phyloP scores from a whole-genome alignment of 1,284 basidiomycete genomes.

The Hemileia vastatrix region DNA sequence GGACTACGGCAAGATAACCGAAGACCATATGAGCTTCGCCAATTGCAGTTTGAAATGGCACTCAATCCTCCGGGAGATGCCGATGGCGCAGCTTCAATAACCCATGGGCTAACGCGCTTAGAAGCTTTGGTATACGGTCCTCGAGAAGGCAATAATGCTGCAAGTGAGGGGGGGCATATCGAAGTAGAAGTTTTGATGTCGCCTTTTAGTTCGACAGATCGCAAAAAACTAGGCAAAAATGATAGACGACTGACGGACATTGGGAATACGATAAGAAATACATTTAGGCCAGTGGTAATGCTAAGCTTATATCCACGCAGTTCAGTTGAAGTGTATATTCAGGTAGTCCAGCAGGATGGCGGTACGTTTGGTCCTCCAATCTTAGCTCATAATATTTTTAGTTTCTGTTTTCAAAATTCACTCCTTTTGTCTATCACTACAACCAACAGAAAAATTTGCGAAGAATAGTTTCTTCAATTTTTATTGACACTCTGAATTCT shows the following conservation, averaged over 20 bases:
- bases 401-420: background rate
- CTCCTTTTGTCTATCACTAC: background rate
- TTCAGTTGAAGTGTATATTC: constrained; percentile 85
- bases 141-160: constrained; percentile 57
- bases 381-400: background rate
- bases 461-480: background rate
- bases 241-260: constrained; percentile 87
- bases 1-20: constrained; percentile 75
- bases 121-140: constrained; percentile 82
- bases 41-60: constrained; percentile 67
- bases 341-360: constrained; percentile 87
- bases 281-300: constrained; percentile 90
- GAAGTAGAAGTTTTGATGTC: constrained; percentile 76
- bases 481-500: background rate
- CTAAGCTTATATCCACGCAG: constrained; percentile 82
- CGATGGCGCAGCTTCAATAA: constrained; percentile 72
- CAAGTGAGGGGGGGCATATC: constrained; percentile 62
- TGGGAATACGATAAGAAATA: constrained; percentile 74
- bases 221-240: constrained; percentile 63
- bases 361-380: constrained; percentile 42
- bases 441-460: background rate
- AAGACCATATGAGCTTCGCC: constrained; percentile 76
- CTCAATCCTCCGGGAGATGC: constrained; percentile 51
- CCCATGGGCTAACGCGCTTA: constrained; percentile 83
- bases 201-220: constrained; percentile 72